Evolutionary conservation across 2,329 filamentous ascomycete species (phyloP).

Genomic region (Aspergillus arachidicola): DNA sequence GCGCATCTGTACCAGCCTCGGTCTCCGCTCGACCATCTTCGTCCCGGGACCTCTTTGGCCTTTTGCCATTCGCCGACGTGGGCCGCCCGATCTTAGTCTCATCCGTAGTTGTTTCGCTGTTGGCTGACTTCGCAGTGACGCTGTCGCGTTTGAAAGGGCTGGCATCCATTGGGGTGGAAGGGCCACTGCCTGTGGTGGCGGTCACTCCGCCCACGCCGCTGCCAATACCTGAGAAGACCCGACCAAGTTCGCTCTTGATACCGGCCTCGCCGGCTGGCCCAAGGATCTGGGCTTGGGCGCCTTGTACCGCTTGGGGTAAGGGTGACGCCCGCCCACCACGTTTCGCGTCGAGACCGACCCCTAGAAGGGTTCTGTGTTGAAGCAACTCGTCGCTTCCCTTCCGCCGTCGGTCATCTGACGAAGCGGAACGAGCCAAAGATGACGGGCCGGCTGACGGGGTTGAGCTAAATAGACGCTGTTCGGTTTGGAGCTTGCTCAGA

Average conservation of each 20-base stretch:
- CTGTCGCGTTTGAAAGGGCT: constrained; percentile 56
- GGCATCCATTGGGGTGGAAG: constrained; percentile 56
- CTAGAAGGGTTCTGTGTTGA: constrained; percentile 70
- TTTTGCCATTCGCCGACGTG: constrained; percentile 56
- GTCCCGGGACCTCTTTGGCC: constrained; percentile 71
- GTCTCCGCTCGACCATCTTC: constrained; percentile 68
- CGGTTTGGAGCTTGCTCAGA: constrained; percentile 33
- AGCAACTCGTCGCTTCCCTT: constrained; percentile 59
- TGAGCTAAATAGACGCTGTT: constrained; percentile 38
- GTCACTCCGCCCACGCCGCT: constrained; percentile 63
- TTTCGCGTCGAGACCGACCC: constrained; percentile 72
- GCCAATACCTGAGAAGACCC: constrained; percentile 93
- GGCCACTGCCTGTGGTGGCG: constrained; percentile 52
- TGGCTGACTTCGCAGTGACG: constrained; percentile 46
- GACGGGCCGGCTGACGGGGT: constrained; percentile 33
- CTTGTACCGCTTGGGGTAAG: constrained; percentile 89
- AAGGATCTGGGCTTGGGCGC: constrained; percentile 78
- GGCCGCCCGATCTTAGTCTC: constrained; percentile 46
- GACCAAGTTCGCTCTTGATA: constrained; percentile 92
- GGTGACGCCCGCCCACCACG: constrained; percentile 83
- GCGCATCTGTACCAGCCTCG: constrained; percentile 66
- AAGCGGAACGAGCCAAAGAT: constrained; percentile 27
- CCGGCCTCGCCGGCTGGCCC: constrained; percentile 80
- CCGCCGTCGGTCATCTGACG: constrained; percentile 43
- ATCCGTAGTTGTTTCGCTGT: constrained; percentile 43